Conservation (phyloP, 257 asterid species). For the Solanum gracilifrons region DNA sequence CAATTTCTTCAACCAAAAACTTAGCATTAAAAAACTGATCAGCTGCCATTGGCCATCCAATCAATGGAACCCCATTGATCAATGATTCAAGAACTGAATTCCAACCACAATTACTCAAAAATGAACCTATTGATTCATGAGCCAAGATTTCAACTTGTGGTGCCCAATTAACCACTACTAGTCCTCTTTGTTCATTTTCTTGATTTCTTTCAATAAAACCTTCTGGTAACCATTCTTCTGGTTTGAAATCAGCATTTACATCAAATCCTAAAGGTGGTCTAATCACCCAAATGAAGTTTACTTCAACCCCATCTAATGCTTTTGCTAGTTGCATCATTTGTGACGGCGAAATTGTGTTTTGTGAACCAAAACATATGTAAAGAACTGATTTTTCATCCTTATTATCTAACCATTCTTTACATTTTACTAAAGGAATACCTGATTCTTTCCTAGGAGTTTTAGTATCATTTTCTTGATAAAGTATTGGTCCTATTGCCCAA, state of each 20-base stretch:
- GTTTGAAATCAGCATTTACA: constrained; percentile 21
- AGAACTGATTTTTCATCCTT: constrained; percentile 27
- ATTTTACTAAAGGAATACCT: constrained; percentile 11
- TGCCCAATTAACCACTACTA: constrained; percentile 38
- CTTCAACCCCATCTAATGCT: constrained; percentile 31
- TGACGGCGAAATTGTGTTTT: constrained; percentile 39
- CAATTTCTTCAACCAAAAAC: constrained; percentile 33
- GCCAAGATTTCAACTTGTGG: constrained; percentile 44
- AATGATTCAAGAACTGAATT: constrained; percentile 56
- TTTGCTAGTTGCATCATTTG: constrained; percentile 52
- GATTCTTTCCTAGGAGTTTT: not conserved
- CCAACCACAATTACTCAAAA: constrained; percentile 58
- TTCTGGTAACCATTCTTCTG: constrained; percentile 59
- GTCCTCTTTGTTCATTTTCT: constrained; percentile 20
- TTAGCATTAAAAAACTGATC: constrained; percentile 52
- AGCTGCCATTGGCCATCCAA: constrained; percentile 60
- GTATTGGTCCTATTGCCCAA: constrained; percentile 45
- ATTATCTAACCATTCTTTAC: constrained; percentile 30
- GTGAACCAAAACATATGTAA: constrained; percentile 48
- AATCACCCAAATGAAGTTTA: constrained; percentile 42
- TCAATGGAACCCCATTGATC: constrained; percentile 30
- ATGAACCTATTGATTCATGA: constrained; percentile 33
- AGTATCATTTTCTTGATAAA: constrained; percentile 10
- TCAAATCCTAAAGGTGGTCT: constrained; percentile 48
- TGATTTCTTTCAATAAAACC: constrained; percentile 24